Base-by-base conservation (phyloP, 2,329 filamentous ascomycete genomes). In the Magnaporthales sp. region DNA sequence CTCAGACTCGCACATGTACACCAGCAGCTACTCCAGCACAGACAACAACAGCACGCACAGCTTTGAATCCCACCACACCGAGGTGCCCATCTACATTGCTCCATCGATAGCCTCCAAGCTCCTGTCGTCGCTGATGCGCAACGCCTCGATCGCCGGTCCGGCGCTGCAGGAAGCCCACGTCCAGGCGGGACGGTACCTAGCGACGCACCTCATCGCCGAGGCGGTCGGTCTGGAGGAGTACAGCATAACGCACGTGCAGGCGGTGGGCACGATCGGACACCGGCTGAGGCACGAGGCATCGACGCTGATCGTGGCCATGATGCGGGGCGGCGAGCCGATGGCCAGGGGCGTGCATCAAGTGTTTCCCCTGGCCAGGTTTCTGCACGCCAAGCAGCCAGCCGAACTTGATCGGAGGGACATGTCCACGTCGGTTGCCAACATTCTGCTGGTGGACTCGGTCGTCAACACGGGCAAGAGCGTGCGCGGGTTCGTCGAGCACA, bases 301-400 rank as follows among this genome's bases (percentile, higher is more conserved):
- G 9, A 89, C 84, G 0, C 67, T 78, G 0, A 87, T 90, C 62
- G 75, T 89, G 0, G 78, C 86, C 0, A 68, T 89, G n/a, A 89
- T 89, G 86, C 83, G 85, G 9, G 85, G 83, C 1, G 86, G 86
- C 9, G 85, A 88, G 68, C 79, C 86, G 0, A 86, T 90, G 83
- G 87, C 87, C 0, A 73, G 81, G 1, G 86, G 86, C 0, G 77
- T 90, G 62, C 84, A 74, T 69, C 78, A 85, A 0, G 82, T 76
- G 0, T 81, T 89, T 5, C 82, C 82, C 0, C 67, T 67, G 0
- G 84, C 85, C 4, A 79, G 76, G 71, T 86, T 87, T 65, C 63
- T 86, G 0, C 84, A 87, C 66, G 78, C 78, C 2, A 72, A 70
- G 1, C 5, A 63, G 3, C 74, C 79, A 0, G 66, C 72, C 0